Conservation (phyloP, 306 rosid species). For the Sophora flavescens region DNA sequence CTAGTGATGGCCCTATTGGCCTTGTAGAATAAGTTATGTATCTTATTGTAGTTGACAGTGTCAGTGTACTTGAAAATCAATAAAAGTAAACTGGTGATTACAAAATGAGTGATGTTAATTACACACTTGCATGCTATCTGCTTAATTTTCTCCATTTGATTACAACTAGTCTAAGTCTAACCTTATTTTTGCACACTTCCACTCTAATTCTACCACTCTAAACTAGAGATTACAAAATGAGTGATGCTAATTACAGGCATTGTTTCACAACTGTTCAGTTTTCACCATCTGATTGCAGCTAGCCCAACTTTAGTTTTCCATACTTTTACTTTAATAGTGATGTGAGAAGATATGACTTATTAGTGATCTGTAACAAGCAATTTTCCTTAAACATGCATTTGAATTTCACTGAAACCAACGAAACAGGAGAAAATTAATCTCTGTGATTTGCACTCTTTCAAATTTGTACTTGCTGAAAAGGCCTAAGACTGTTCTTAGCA, state of each 20-base stretch:
- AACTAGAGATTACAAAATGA: too few relatives aligned
- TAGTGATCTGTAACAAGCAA: not conserved
- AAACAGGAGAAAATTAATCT: not conserved
- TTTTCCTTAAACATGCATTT: not conserved
- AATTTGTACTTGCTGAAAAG: not conserved
- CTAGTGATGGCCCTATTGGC: not conserved
- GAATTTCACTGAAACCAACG: not conserved
- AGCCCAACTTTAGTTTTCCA: not conserved
- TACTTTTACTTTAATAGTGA: not conserved
- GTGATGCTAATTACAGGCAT: too few relatives aligned
- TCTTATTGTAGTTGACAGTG: not conserved
- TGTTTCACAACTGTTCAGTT: too few relatives aligned
- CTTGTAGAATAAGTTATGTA: conserved; percentile 22
- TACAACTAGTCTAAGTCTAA: not conserved
- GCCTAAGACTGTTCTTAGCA: not conserved
- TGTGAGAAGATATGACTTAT: not conserved
- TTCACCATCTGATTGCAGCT: not conserved
- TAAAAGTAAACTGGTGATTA: conserved; percentile 32
- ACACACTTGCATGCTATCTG: not conserved
- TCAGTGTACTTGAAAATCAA: conserved; percentile 5
- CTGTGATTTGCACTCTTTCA: not conserved
- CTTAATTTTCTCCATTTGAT: too few relatives aligned
- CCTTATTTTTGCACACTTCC: not conserved
- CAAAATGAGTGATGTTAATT: not conserved
- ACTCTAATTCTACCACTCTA: not conserved